phyloP scores from a whole-genome alignment of 768 basidiomycete species.

The Suillus luteus region DNA sequence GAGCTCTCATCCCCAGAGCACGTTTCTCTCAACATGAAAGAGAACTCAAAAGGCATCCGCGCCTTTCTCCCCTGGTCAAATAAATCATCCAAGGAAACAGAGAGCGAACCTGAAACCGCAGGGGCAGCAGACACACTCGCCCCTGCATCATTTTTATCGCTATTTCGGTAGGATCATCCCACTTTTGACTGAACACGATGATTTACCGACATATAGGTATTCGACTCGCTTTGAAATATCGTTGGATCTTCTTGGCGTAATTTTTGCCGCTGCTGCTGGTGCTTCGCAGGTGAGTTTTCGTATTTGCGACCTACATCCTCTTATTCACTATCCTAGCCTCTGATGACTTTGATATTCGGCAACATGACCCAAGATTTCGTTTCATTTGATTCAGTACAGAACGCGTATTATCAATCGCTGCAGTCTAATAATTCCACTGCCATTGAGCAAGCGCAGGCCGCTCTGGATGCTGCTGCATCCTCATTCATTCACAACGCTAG shows the following conservation, averaged over 20 bases:
- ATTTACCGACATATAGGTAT: constrained; percentile 51
- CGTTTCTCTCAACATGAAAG: not conserved
- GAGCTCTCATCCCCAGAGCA: not conserved
- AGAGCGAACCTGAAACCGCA: constrained; percentile 6
- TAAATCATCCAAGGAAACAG: constrained; percentile 23
- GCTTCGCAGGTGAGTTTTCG: constrained; percentile 66
- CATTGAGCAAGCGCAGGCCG: constrained; percentile 4
- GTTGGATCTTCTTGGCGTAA: constrained; percentile 69
- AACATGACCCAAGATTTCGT: constrained; percentile 45
- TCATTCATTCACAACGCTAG: constrained; percentile 34
- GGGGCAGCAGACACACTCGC: constrained; percentile 34
- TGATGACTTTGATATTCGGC: constrained; percentile 53
- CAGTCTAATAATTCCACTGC: constrained; percentile 18
- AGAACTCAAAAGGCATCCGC: constrained; percentile 27
- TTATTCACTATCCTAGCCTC: constrained; percentile 24
- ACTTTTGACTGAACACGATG: not conserved
- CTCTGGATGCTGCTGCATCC: constrained; percentile 16
- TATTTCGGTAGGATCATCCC: constrained; percentile 48
- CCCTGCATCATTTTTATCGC: constrained; percentile 42
- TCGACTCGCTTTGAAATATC: constrained; percentile 69
- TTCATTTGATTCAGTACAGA: constrained; percentile 26
- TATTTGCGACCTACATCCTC: not conserved
- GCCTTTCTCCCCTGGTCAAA: constrained; percentile 44
- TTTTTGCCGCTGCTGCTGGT: constrained; percentile 73
- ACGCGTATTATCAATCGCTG: constrained; percentile 3